phyloP scores from a whole-genome alignment of 371 early-diverging fungal genomes.

The Rhizopus arrhizus region DNA sequence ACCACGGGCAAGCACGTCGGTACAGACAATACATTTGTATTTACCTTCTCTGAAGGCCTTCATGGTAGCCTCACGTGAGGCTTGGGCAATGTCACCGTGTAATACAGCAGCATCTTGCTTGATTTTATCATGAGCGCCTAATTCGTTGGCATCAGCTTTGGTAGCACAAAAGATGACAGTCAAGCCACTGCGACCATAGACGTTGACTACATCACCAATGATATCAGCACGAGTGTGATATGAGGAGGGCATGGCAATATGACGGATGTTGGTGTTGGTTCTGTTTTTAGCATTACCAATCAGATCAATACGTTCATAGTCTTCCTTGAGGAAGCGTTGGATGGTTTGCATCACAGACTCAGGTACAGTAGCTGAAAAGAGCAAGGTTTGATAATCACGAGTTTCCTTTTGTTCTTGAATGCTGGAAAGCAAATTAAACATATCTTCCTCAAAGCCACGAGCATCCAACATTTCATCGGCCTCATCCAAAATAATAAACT shows the following conservation, averaged over 20 bases:
- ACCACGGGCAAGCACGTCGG: slow-evolving; percentile 96
- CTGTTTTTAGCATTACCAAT: slow-evolving; percentile 76
- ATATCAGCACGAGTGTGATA: slow-evolving; percentile 79
- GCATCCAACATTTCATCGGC: slow-evolving; percentile 95
- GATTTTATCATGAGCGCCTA: slow-evolving; percentile 79
- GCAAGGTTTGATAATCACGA: slow-evolving; percentile 78
- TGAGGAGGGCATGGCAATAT: slow-evolving; percentile 81
- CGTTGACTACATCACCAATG: slow-evolving; percentile 82
- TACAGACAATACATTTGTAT: slow-evolving; percentile 85
- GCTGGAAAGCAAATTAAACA: slow-evolving; percentile 83
- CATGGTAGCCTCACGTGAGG: slow-evolving; percentile 84
- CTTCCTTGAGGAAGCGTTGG: slow-evolving; percentile 80
- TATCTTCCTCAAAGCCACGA: slow-evolving; percentile 93
- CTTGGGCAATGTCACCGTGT: slow-evolving; percentile 95
- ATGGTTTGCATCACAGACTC: slow-evolving; percentile 85
- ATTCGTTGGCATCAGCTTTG: slow-evolving; percentile 88
- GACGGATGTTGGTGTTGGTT: slow-evolving; percentile 76
- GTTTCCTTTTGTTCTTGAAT: slow-evolving; percentile 74
- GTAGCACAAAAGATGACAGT: slow-evolving; percentile 93
- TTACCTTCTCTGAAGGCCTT: slow-evolving; percentile 88
- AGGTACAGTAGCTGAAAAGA: slow-evolving; percentile 89
- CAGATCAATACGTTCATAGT: slow-evolving; percentile 81
- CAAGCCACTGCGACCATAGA: slow-evolving; percentile 79
- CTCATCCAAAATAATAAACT: slow-evolving; percentile 91
- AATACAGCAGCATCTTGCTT: slow-evolving; percentile 83